Evolutionary conservation across 1,284 basidiomycete genomes (phyloP).

Genomic region (Leccinum pallidistipes): DNA sequence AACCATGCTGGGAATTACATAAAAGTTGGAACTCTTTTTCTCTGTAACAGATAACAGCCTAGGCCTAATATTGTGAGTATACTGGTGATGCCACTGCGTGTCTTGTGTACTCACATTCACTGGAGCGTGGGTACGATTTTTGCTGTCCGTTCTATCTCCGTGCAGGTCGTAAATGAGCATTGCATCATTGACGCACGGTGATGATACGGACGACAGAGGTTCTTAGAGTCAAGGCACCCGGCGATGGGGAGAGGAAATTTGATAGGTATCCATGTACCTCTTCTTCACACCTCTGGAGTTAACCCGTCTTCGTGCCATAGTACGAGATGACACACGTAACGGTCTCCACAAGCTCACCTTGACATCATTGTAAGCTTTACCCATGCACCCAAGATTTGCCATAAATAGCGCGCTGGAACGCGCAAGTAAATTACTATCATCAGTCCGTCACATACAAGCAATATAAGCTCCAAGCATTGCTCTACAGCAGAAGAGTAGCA

Average conservation of each 20-base stretch:
- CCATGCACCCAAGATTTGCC: neutral
- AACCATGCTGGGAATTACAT: neutral
- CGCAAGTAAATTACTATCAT: conserved; percentile 12
- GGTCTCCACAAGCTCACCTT: neutral
- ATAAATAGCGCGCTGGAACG: neutral
- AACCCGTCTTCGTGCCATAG: neutral
- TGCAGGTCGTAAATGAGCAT: neutral
- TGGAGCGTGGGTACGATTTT: neutral
- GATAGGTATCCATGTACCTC: too few species aligned
- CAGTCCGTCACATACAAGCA: conserved; percentile 3
- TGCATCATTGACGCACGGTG: neutral
- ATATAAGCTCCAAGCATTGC: neutral
- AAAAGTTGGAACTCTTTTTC: neutral
- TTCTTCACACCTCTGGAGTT: neutral
- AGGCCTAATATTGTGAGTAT: neutral
- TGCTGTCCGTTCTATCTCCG: neutral
- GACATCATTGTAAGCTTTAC: neutral
- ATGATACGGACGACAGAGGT: neutral
- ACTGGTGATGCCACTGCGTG: neutral
- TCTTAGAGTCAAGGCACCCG: neutral
- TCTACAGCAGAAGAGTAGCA: conserved; percentile 19
- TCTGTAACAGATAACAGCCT: neutral
- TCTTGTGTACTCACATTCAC: conserved; percentile 1
- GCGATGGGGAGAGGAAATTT: neutral
- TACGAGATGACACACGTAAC: neutral